Percentiles rank a stretch among this genome's conserved stretches.
Conservation (phyloP, 2,329 filamentous ascomycete species). For the Orbilia brochopaga region DNA sequence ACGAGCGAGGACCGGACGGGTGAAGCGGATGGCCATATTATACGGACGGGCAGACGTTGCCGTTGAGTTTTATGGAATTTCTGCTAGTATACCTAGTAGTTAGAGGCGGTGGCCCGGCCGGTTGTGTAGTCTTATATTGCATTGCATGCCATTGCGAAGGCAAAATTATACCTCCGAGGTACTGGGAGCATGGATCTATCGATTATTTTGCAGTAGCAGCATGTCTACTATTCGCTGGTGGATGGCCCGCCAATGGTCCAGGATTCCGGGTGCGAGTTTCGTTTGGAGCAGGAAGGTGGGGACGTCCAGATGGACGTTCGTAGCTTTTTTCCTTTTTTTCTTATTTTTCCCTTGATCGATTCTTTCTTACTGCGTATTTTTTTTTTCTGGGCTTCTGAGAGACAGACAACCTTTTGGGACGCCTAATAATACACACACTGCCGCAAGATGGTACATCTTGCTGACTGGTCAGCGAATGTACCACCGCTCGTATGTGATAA, state of each 20-base stretch:
- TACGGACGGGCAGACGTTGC: no score
- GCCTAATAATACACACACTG: slow-evolving; percentile 47
- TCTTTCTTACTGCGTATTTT: no score
- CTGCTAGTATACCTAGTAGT: no score
- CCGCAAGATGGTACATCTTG: slow-evolving; percentile 37
- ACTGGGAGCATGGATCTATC: slow-evolving; percentile 45
- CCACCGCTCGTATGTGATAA: slow-evolving; percentile 17
- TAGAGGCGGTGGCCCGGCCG: slow-evolving; percentile 25
- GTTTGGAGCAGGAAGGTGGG: slow-evolving; percentile 35
- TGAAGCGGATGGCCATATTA: slow-evolving; percentile 11
- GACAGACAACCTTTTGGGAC: slow-evolving; percentile 43
- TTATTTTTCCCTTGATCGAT: no score
- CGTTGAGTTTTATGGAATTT: no score
- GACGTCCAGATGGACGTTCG: slow-evolving; percentile 26
- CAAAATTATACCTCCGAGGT: slow-evolving; percentile 49
- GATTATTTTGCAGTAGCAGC: slow-evolving; percentile 35
- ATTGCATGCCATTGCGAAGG: slow-evolving; percentile 6
- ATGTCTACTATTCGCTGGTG: slow-evolving; percentile 30
- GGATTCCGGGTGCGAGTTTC: slow-evolving; percentile 41
- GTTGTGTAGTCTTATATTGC: slow-evolving; percentile 38
- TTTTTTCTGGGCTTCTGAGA: slow-evolving; percentile 2
- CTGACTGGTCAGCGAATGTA: slow-evolving; percentile 35
- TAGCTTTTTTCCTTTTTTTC: background rate
- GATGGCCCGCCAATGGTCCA: slow-evolving; percentile 39
- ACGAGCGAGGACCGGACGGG: slow-evolving; percentile 27